A percentile compares a stretch with the other conserved stretches of the same genome.
Conservation (phyloP, 1,139 yeast species). For the Zygoascus meyerae region DNA sequence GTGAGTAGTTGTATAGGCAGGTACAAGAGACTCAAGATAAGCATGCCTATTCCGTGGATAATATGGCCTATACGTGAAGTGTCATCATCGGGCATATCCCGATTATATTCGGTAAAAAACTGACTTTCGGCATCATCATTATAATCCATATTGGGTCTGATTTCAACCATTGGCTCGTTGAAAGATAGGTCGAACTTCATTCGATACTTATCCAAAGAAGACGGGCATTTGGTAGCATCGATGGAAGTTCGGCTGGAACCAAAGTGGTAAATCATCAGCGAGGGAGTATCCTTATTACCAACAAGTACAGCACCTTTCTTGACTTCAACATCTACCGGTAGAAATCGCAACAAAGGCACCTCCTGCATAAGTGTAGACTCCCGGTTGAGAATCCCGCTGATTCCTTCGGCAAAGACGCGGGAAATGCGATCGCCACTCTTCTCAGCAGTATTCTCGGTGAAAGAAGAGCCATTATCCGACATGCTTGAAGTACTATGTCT, state of each 20-base stretch:
- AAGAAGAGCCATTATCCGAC: not conserved
- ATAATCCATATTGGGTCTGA: slow-evolving; percentile 60
- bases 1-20: not conserved
- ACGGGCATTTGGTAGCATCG: slow-evolving; percentile 51
- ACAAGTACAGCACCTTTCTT: slow-evolving; percentile 67
- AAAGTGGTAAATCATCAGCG: slow-evolving; percentile 60
- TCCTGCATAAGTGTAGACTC: not conserved
- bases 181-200: slow-evolving; percentile 41
- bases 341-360: slow-evolving; percentile 34
- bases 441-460: not conserved
- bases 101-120: not conserved
- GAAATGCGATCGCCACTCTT: too few species aligned
- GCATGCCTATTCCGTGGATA: too few species aligned
- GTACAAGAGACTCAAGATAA: not conserved
- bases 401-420: too few species aligned
- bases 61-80: not conserved
- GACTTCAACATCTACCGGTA: slow-evolving; percentile 57
- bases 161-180: slow-evolving; percentile 48
- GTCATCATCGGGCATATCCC: not conserved
- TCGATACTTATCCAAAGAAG: slow-evolving; percentile 51
- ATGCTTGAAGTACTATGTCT: too few species aligned
- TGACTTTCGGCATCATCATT: not conserved
- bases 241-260: slow-evolving; percentile 51
- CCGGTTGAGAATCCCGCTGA: too few species aligned
- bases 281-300: slow-evolving; percentile 76